Evolutionary conservation across 768 basidiomycete genomes (phyloP).

Genomic region (Lactarius evosmus): DNA sequence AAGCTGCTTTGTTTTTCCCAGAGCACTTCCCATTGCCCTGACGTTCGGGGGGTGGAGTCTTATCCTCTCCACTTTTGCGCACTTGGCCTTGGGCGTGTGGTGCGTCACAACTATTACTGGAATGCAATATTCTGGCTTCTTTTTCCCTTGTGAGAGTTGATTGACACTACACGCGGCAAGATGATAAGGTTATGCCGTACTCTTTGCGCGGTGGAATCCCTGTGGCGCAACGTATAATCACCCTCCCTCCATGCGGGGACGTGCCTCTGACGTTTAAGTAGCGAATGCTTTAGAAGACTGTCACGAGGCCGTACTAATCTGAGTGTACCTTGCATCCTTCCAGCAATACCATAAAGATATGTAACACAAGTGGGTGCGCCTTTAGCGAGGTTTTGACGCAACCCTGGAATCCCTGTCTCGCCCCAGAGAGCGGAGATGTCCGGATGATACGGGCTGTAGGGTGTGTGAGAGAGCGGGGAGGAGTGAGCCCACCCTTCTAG

Average conservation of each 20-base stretch:
- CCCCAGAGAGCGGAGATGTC: not conserved
- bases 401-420: conserved; percentile 1
- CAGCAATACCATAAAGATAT: not conserved
- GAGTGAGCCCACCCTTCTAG: not conserved
- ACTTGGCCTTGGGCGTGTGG: not conserved
- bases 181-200: conserved; percentile 5
- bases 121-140: not conserved
- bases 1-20: conserved; percentile 5
- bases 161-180: conserved; percentile 2
- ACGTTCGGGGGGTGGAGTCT: too few relatives aligned
- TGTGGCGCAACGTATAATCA: conserved; percentile 7
- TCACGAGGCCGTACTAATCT: conserved; percentile 3
- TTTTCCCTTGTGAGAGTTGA: conserved; percentile 2
- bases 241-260: not conserved
- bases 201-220: not conserved
- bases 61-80: not conserved
- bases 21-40: not conserved
- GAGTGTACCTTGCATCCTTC: not conserved
- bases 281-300: conserved; percentile 5
- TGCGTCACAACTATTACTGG: conserved; percentile 3
- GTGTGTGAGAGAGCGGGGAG: not conserved
- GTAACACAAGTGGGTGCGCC: not conserved
- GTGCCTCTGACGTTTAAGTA: conserved; percentile 6
- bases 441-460: not conserved
- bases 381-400: not conserved